A percentile compares a stretch with the other conserved stretches of the same genome.
Evolutionary conservation across 768 basidiomycete genomes (phyloP).

Genomic region (Gloeostereum incarnatum): DNA sequence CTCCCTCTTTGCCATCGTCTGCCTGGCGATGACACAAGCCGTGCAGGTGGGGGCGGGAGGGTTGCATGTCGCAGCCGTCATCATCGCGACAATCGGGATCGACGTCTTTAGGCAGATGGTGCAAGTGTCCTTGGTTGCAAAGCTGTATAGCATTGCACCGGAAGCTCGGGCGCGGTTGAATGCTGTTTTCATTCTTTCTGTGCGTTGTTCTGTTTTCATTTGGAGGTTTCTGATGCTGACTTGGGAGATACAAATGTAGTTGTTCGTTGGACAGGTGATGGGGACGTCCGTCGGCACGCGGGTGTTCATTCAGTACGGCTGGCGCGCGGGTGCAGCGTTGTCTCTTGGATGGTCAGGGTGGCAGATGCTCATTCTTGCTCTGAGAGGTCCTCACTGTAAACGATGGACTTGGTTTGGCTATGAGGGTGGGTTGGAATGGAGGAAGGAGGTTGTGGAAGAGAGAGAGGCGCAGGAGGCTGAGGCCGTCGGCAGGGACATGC

Average conservation of each 20-base stretch:
- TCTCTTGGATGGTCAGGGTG: slow-evolving; percentile 50
- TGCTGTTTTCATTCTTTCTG: slow-evolving; percentile 45
- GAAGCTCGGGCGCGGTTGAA: slow-evolving; percentile 56
- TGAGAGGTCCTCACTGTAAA: slow-evolving; percentile 60
- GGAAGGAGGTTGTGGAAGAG: slow-evolving; percentile 1
- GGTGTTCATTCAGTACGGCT: slow-evolving; percentile 63
- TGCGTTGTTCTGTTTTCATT: slow-evolving; percentile 16
- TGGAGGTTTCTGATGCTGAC: background rate
- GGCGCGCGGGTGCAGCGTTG: slow-evolving; percentile 56
- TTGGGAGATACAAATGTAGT: slow-evolving; percentile 14
- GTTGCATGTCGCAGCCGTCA: slow-evolving; percentile 58
- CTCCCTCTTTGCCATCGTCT: slow-evolving; percentile 43
- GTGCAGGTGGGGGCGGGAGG: slow-evolving; percentile 68
- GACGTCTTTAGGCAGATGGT: slow-evolving; percentile 27
- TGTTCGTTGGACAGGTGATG: slow-evolving; percentile 77
- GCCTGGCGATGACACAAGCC: slow-evolving; percentile 40
- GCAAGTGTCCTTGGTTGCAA: slow-evolving; percentile 33
- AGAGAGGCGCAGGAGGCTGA: background rate
- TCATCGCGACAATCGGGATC: slow-evolving; percentile 16
- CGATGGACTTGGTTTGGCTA: slow-evolving; percentile 58
- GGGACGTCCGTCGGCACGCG: slow-evolving; percentile 69
- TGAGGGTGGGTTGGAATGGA: slow-evolving; percentile 36
- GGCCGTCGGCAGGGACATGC: too few relatives aligned
- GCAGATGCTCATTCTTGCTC: slow-evolving; percentile 45
- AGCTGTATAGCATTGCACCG: slow-evolving; percentile 15